A percentile compares a stretch with the other conserved stretches of the same genome.
Conservation (phyloP, 2,329 filamentous ascomycete species). For the Colletotrichum falcatum region DNA sequence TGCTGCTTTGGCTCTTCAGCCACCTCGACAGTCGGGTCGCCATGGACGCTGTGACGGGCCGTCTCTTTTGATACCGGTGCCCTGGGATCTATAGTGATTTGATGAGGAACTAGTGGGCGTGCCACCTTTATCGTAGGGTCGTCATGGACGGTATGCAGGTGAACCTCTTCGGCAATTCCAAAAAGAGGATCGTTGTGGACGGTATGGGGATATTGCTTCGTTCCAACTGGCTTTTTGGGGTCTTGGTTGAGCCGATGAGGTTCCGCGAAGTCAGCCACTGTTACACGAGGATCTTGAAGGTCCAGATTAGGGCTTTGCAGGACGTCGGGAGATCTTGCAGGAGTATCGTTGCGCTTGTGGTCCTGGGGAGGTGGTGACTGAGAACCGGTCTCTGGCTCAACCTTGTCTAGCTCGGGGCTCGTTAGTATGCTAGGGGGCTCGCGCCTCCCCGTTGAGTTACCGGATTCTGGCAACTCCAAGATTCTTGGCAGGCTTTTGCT, state of each 20-base stretch:
- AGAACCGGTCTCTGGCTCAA: not conserved
- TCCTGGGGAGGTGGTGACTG: not conserved
- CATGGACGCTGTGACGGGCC: conserved; percentile 15
- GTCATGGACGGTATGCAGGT: conserved; percentile 21
- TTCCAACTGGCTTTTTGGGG: conserved; percentile 9
- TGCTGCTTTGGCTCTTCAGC: conserved; percentile 12
- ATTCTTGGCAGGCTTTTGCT: conserved; percentile 7
- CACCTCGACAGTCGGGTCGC: conserved; percentile 12
- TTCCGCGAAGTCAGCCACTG: conserved; percentile 6
- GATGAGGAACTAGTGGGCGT: conserved; percentile 14
- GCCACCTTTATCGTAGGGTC: conserved; percentile 18
- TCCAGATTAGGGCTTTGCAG: conserved; percentile 13
- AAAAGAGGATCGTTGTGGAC: conserved; percentile 27
- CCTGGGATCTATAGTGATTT: conserved; percentile 17
- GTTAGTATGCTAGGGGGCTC: not conserved
- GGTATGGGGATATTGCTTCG: not conserved
- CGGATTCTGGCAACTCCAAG: conserved; percentile 18
- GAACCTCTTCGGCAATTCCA: conserved; percentile 27
- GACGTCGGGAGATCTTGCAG: conserved; percentile 28
- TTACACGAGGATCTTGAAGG: conserved; percentile 16
- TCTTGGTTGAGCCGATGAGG: conserved; percentile 31
- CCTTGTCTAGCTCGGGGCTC: conserved; percentile 1
- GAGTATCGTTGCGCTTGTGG: conserved; percentile 24
- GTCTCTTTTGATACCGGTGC: not conserved
- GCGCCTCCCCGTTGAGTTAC: not conserved